phyloP scores from a whole-genome alignment of 2,329 filamentous ascomycete species.

The Macrophomina pseudophaseolina region DNA sequence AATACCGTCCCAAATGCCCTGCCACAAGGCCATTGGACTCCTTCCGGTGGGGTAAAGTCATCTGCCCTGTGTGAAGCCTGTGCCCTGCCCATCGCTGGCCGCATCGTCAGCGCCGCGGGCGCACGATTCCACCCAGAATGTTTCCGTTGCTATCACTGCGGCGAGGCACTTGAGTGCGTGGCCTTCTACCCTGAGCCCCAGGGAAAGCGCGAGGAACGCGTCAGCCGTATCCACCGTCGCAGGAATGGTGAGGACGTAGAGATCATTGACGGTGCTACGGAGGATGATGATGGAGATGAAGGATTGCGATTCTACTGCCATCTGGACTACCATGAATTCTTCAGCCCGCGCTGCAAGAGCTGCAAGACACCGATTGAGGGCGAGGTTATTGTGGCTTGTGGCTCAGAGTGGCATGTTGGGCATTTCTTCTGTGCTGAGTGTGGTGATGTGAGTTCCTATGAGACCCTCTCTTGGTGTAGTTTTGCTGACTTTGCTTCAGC shows the following conservation, averaged over 20 bases:
- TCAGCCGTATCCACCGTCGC: slow-evolving; percentile 73
- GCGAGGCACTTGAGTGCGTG: slow-evolving; percentile 87
- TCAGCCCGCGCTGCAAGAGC: slow-evolving; percentile 89
- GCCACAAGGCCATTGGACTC: slow-evolving; percentile 52
- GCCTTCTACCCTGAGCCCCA: slow-evolving; percentile 95
- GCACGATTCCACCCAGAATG: slow-evolving; percentile 90
- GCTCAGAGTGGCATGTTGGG: slow-evolving; percentile 93
- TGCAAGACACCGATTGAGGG: slow-evolving; percentile 97
- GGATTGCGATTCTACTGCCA: slow-evolving; percentile 89
- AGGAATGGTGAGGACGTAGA: slow-evolving; percentile 58
- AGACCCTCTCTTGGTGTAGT: not conserved
- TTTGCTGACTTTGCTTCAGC: slow-evolving; percentile 42
- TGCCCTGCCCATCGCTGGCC: slow-evolving; percentile 81
- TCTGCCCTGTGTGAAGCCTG: slow-evolving; percentile 86
- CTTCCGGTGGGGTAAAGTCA: slow-evolving; percentile 52
- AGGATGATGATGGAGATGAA: slow-evolving; percentile 68
- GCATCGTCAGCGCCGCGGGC: slow-evolving; percentile 83
- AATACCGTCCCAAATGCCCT: slow-evolving; percentile 40
- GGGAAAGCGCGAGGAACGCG: slow-evolving; percentile 68
- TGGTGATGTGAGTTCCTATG: slow-evolving; percentile 66
- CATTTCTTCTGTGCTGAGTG: slow-evolving; percentile 99
- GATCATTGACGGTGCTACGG: slow-evolving; percentile 62
- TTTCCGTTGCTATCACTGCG: slow-evolving; percentile 87
- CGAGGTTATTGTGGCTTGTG: slow-evolving; percentile 91
- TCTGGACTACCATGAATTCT: slow-evolving; percentile 97